Evolutionary conservation across 495 filamentous ascomycete genomes (phyloP).

Genomic region (Pseudomonodictys pantanalensis): DNA sequence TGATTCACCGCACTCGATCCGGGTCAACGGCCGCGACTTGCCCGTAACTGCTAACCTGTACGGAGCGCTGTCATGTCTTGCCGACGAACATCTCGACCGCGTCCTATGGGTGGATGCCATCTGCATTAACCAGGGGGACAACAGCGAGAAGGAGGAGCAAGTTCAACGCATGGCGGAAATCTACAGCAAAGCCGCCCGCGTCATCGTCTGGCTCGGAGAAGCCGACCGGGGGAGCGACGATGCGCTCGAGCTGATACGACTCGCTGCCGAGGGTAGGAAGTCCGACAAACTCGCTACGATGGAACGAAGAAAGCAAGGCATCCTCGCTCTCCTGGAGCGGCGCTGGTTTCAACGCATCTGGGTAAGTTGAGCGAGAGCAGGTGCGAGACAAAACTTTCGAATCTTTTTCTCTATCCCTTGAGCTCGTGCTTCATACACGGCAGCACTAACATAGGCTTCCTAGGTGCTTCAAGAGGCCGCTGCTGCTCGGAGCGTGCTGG

Average conservation of each 20-base stretch:
- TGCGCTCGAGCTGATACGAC: not conserved
- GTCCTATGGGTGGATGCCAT: constrained; percentile 10
- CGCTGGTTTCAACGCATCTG: constrained; percentile 40
- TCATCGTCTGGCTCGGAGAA: constrained; percentile 17
- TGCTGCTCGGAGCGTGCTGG: constrained; percentile 32
- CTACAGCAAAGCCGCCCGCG: not conserved
- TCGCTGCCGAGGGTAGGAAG: not conserved
- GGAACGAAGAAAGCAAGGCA: constrained; percentile 9
- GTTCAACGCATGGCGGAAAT: constrained; percentile 12
- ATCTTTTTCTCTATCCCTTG: not conserved
- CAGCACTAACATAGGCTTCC: not conserved
- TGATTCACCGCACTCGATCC: not conserved
- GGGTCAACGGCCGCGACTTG: not conserved
- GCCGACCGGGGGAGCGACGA: not conserved
- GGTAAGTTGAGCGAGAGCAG: constrained; percentile 34
- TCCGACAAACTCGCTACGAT: not conserved
- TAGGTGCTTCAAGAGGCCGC: constrained; percentile 42
- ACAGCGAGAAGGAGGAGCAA: constrained; percentile 2
- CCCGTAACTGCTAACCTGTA: not conserved
- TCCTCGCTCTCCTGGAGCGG: constrained; percentile 30
- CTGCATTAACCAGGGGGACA: not conserved
- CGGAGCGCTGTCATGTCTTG: not conserved
- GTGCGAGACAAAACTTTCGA: not conserved
- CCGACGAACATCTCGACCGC: not conserved
- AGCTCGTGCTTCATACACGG: too few relatives aligned